Conservation (phyloP, 805 yeast species). For the Scheffersomyces lignosus region DNA sequence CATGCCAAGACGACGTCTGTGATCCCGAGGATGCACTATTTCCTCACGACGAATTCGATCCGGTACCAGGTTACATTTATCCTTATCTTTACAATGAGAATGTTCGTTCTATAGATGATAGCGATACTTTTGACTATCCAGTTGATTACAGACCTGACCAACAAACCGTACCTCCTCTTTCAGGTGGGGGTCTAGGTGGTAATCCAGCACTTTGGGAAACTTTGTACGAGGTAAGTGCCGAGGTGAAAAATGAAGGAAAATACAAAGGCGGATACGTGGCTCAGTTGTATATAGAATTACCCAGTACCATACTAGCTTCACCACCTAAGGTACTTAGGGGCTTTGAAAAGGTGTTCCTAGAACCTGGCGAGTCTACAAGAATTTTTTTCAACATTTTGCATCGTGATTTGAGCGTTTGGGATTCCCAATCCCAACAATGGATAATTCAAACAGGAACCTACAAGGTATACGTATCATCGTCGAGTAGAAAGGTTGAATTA, state of each 20-base stretch:
- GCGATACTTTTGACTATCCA: slow-evolving; percentile 40
- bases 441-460: slow-evolving; percentile 56
- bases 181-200: slow-evolving; percentile 59
- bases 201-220: slow-evolving; percentile 60
- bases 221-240: slow-evolving; percentile 45
- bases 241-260: slow-evolving; percentile 49
- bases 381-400: slow-evolving; percentile 47
- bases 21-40: slow-evolving; percentile 56
- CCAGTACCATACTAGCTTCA: slow-evolving; percentile 46
- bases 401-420: slow-evolving; percentile 60
- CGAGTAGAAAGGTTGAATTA: slow-evolving; percentile 47
- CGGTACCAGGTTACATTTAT: slow-evolving; percentile 56
- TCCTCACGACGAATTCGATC: slow-evolving; percentile 52
- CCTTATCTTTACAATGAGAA: slow-evolving; percentile 48
- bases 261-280: slow-evolving; percentile 49
- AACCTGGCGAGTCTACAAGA: slow-evolving; percentile 37
- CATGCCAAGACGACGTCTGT: slow-evolving; percentile 47
- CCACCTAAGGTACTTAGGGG: slow-evolving; percentile 58
- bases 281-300: slow-evolving; percentile 55
- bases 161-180: slow-evolving; percentile 35
- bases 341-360: slow-evolving; percentile 52
- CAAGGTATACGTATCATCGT: slow-evolving; percentile 50
- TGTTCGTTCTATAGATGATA: slow-evolving; percentile 33
- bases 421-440: slow-evolving; percentile 56
- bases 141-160: slow-evolving; percentile 36